Conservation (phyloP, 2,329 filamentous ascomycete species). For the Ramularia collo-cygni region DNA sequence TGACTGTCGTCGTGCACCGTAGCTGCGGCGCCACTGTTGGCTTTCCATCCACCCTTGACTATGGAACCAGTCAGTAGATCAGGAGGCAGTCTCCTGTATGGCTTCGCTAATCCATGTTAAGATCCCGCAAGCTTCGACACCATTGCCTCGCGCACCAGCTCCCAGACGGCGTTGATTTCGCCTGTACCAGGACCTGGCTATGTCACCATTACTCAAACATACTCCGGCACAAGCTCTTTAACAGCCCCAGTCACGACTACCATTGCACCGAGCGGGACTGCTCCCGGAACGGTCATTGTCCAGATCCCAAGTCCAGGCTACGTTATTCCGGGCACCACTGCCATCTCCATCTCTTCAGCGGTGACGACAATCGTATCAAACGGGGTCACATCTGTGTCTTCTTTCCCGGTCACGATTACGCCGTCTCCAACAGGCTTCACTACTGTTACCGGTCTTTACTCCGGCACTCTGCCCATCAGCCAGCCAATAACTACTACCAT, state of each 20-base stretch:
- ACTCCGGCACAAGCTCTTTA: conserved; percentile 5
- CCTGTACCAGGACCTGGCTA: too few relatives aligned
- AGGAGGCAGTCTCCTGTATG: background rate
- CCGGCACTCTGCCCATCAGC: background rate
- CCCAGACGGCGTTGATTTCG: too few relatives aligned
- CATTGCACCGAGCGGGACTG: conserved; percentile 9
- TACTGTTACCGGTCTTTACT: conserved; percentile 2
- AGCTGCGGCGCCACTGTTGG: conserved; percentile 8
- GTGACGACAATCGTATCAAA: conserved; percentile 2
- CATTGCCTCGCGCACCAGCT: too few relatives aligned
- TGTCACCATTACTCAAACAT: conserved; percentile 4
- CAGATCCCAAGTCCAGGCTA: conserved; percentile 6
- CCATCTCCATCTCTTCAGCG: too few relatives aligned
- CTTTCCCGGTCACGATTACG: background rate
- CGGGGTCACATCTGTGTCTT: background rate
- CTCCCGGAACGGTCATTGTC: conserved; percentile 9
- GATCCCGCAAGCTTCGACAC: conserved; percentile 1
- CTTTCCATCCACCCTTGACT: conserved; percentile 10
- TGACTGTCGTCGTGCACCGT: conserved; percentile 12
- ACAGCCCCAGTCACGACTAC: conserved; percentile 9
- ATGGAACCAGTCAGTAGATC: conserved; percentile 1
- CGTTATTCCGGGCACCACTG: too few relatives aligned
- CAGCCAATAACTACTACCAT: conserved; percentile 4
- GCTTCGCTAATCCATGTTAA: background rate
- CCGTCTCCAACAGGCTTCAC: background rate